Base-by-base conservation (phyloP, 257 asterid genomes). In the Solanum dulcamara region DNA sequence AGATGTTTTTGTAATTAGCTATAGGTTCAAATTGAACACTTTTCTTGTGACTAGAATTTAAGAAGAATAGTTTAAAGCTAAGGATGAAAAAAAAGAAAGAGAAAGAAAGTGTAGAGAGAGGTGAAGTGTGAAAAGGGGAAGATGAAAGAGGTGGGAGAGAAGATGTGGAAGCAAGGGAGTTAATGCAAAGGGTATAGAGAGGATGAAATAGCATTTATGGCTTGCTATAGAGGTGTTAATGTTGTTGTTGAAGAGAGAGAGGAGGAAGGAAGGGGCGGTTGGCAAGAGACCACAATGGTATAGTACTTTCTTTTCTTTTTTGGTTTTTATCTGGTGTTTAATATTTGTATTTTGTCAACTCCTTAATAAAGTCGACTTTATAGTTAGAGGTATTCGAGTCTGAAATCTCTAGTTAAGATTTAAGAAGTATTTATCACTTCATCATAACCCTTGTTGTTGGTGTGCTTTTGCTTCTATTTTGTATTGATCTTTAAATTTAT, bases 41-140 rank as follows among this genome's bases (percentile, higher is more conserved):
- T 86, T 72, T 86, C 89, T 84, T 84, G 91, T 85, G 91, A 89
- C 74, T 83, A 59, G 91, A 89, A 89, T 86, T 86, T 72, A 88
- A 88, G 86, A 85, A 71, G 86, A 44, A 86, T 82, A 64, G 35
- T 32, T 51, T 18, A 80, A 48, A 75, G 32, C 48, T 22, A 71
- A 10, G 88, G 17, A 83, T 17, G 82, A 57, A 55, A 53, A 9
- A n/a, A 38, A 14, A 48, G 33, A 59, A n/a, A 59, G 30, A n/a
- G 42, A 50, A 75, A 85, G 51, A 59, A 28, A 28, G n/a, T n/a
- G n/a, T 17, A 26, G 40, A 37, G 60, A 55, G 70, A 74, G 67
- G 4, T 37, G 70, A 55, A 37, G 72, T 28, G 44, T 30, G 26
- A 20, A 72, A 28, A 30, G 32, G 35, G 60, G 42, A 37, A 62